Evolutionary conservation across 176 grass and related monocot species (phyloP).

Genomic region (Eragrostis curvula): DNA sequence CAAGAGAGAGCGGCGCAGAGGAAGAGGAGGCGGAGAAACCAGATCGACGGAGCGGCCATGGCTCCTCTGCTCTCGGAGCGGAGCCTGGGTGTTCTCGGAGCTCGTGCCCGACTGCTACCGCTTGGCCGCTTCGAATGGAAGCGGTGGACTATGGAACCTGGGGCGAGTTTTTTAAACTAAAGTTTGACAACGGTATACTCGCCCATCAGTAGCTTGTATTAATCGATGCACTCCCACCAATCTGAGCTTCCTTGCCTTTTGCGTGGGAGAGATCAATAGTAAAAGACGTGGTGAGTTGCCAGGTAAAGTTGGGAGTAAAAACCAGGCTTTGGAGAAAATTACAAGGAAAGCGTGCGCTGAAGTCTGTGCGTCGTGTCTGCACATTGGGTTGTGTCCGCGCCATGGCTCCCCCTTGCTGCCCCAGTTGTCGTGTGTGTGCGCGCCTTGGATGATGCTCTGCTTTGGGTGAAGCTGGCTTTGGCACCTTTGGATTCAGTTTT

Average conservation of each 20-base stretch:
- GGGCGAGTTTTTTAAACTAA: slow-evolving; percentile 1
- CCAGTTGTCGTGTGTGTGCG: background rate
- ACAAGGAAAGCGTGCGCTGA: slow-evolving; percentile 16
- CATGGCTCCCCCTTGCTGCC: background rate
- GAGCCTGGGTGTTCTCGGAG: background rate
- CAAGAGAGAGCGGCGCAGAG: slow-evolving; percentile 19
- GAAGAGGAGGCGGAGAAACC: slow-evolving; percentile 11
- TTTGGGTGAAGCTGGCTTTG: slow-evolving; percentile 1
- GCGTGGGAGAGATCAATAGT: background rate
- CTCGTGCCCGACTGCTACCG: slow-evolving; percentile 2
- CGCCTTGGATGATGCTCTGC: slow-evolving; percentile 42
- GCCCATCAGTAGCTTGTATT: background rate
- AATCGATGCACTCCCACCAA: too few species aligned
- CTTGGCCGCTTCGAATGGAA: background rate
- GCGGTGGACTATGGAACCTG: background rate
- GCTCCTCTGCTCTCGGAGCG: background rate
- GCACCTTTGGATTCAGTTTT: background rate
- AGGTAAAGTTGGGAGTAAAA: slow-evolving; percentile 4
- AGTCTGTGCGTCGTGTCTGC: background rate
- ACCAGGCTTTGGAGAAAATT: slow-evolving; percentile 1
- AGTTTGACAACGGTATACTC: slow-evolving; percentile 31
- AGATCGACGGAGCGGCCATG: slow-evolving; percentile 12
- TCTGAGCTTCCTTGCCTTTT: background rate
- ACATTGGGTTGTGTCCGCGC: background rate
- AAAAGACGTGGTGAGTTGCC: background rate